These are phyloP conservation scores for Rutstroemia sp. DNA, from an alignment of 2,329 filamentous ascomycete species.

Conservation along the genomic window DNA sequence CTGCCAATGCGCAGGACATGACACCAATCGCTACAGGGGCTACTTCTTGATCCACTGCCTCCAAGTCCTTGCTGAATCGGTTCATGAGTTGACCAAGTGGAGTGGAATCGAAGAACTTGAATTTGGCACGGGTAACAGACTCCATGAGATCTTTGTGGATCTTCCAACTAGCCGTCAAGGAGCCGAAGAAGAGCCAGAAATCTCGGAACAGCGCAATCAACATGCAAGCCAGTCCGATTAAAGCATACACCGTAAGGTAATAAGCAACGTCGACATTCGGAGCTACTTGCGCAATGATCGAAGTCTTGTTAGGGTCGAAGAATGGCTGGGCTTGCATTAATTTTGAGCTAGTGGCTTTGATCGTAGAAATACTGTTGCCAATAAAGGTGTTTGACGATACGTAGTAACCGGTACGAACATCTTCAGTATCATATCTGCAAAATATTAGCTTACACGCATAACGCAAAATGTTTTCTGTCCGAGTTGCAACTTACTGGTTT, in stretches of 20 bases:
- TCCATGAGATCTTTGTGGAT: slow-evolving; percentile 75
- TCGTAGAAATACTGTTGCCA: slow-evolving; percentile 25
- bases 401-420: slow-evolving; percentile 10
- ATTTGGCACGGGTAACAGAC: slow-evolving; percentile 78
- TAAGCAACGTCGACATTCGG: slow-evolving; percentile 71
- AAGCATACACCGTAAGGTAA: slow-evolving; percentile 76
- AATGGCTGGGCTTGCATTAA: slow-evolving; percentile 27
- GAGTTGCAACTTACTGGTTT: slow-evolving; percentile 59
- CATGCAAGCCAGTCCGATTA: slow-evolving; percentile 72
- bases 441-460: background rate
- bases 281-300: slow-evolving; percentile 23
- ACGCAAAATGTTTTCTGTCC: too few species aligned
- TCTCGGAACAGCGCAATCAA: slow-evolving; percentile 77
- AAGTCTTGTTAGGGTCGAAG: slow-evolving; percentile 28
- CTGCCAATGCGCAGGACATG: slow-evolving; percentile 54
- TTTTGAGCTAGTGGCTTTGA: slow-evolving; percentile 19
- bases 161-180: slow-evolving; percentile 76
- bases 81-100: slow-evolving; percentile 97
- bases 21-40: slow-evolving; percentile 80
- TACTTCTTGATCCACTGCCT: slow-evolving; percentile 92
- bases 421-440: slow-evolving; percentile 29
- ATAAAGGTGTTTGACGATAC: slow-evolving; percentile 20
- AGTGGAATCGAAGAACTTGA: slow-evolving; percentile 96
- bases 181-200: slow-evolving; percentile 85
- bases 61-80: slow-evolving; percentile 94